phyloP scores from a whole-genome alignment of 768 basidiomycete genomes.

The Lyophyllum atratum region DNA sequence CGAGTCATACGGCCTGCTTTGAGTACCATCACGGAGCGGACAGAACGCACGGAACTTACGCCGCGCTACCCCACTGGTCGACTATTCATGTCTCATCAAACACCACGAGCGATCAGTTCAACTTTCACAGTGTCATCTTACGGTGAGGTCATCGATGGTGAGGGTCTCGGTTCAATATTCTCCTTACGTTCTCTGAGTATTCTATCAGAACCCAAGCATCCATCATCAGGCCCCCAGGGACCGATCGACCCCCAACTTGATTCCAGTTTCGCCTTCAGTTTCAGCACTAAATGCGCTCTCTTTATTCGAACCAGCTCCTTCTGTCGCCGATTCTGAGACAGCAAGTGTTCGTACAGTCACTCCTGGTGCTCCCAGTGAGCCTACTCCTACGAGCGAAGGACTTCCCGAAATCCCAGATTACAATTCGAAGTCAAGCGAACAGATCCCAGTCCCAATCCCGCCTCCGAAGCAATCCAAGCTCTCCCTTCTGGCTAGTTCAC shows the following conservation, averaged over 20 bases:
- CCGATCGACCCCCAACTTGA: conserved; percentile 55
- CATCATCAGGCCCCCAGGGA: conserved; percentile 12
- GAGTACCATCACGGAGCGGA: conserved; percentile 68
- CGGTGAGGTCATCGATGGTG: conserved; percentile 59
- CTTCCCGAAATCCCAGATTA: conserved; percentile 60
- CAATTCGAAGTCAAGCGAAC: conserved; percentile 43
- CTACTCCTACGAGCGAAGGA: conserved; percentile 45
- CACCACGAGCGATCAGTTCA: conserved; percentile 40
- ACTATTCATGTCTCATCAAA: conserved; percentile 37
- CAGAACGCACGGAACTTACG: conserved; percentile 65
- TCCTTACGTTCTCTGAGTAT: not conserved
- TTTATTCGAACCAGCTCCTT: conserved; percentile 57
- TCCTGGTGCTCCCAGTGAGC: conserved; percentile 43
- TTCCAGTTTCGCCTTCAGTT: conserved; percentile 64
- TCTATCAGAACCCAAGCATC: not conserved
- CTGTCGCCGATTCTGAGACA: conserved; percentile 47
- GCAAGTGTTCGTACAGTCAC: conserved; percentile 38
- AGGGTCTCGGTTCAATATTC: conserved; percentile 17
- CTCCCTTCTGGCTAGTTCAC: conserved; percentile 66
- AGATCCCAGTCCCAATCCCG: conserved; percentile 6
- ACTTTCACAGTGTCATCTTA: conserved; percentile 57
- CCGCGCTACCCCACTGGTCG: conserved; percentile 47
- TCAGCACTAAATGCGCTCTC: conserved; percentile 68
- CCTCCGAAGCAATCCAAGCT: conserved; percentile 64
- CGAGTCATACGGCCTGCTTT: conserved; percentile 37